Percentiles rank a stretch among this genome's conserved stretches.
Evolutionary conservation across 108 stramenopile genomes (phyloP).

Genomic region (Chaetoceros tenuissimus): DNA sequence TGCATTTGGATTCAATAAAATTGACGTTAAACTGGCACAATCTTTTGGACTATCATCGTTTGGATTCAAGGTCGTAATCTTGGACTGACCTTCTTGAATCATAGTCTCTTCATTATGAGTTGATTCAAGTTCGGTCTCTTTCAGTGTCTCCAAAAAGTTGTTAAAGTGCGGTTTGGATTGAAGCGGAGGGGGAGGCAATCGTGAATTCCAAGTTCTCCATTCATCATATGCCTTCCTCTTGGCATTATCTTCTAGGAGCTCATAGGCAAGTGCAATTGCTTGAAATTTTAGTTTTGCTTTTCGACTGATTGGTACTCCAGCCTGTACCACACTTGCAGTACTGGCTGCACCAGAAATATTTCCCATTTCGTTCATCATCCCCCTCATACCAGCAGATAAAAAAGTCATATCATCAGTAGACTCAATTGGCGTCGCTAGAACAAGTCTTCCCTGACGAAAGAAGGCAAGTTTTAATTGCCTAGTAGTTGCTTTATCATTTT

Average conservation of each 20-base stretch:
- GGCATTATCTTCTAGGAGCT: constrained; percentile 24
- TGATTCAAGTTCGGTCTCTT: too few species aligned
- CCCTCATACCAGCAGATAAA: neutral
- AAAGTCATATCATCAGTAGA: neutral
- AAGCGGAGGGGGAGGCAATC: neutral
- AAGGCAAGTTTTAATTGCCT: neutral
- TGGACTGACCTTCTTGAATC: too few species aligned
- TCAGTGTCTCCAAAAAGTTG: too few species aligned
- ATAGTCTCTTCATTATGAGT: too few species aligned
- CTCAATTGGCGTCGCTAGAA: neutral
- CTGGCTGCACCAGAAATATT: neutral
- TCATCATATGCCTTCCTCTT: constrained; percentile 22
- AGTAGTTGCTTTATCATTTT: neutral
- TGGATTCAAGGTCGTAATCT: too few species aligned
- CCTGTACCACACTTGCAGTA: neutral
- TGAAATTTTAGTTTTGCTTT: constrained; percentile 20
- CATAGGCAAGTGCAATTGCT: constrained; percentile 41
- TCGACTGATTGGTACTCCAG: neutral
- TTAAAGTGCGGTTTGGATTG: too few species aligned
- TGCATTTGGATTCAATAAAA: too few species aligned
- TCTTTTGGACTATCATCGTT: too few species aligned
- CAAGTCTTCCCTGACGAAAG: neutral
- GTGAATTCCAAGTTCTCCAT: neutral
- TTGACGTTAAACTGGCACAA: too few species aligned
- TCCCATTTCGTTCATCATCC: neutral